Evolutionary conservation across 805 yeast species (phyloP).

Genomic region (Metschnikowia lochheadii): DNA sequence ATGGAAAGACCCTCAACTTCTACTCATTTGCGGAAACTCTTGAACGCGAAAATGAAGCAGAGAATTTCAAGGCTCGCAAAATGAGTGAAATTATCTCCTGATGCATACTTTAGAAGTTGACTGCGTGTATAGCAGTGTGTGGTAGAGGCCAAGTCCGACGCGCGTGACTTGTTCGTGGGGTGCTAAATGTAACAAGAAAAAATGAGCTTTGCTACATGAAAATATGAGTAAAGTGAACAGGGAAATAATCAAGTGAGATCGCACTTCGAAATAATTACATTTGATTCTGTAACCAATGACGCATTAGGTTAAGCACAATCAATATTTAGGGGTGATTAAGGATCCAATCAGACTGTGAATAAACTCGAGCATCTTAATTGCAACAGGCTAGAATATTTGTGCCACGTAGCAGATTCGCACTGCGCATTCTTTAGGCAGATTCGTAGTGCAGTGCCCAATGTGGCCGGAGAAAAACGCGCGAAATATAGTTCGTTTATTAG

Average conservation of each 20-base stretch:
- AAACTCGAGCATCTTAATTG: background rate
- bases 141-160: no score
- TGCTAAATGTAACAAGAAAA: no score
- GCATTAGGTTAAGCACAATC: background rate
- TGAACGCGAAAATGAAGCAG: conserved; percentile 18
- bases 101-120: background rate
- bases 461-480: background rate
- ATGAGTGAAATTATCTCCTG: conserved; percentile 6
- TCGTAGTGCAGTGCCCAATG: background rate
- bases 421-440: background rate
- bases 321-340: background rate
- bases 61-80: conserved; percentile 6
- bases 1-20: conserved; percentile 23
- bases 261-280: background rate
- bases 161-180: no score
- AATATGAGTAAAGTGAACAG: background rate
- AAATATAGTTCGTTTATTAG: background rate
- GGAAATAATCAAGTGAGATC: background rate
- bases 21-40: conserved; percentile 32
- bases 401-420: background rate
- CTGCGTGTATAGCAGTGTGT: no score
- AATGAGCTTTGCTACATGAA: no score
- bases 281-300: background rate
- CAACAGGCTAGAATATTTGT: background rate
- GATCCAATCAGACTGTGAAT: background rate